Conservation (phyloP, 1,139 yeast species). For the Geotrichum aggregatum region DNA sequence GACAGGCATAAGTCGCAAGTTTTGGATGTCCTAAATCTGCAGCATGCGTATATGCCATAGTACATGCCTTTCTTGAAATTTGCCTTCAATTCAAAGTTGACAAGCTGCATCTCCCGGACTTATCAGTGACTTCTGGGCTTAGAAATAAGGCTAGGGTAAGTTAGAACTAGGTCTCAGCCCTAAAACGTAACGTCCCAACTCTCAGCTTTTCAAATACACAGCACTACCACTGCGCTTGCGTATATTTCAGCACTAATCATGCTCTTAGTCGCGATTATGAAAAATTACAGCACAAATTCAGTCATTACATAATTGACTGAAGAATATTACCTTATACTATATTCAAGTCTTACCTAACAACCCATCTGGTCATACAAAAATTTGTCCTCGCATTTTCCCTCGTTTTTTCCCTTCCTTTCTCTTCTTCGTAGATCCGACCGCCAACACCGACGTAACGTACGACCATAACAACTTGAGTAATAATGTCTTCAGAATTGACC, state of each 20-base stretch:
- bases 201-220: not conserved
- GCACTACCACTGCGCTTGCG: not conserved
- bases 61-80: too few relatives aligned
- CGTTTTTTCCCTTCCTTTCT: conserved; percentile 4
- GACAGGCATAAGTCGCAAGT: too few relatives aligned
- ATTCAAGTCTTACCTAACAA: not conserved
- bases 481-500: conserved; percentile 99
- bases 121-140: too few relatives aligned
- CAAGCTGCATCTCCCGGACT: too few relatives aligned
- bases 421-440: conserved; percentile 7
- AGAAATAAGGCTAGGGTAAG: too few relatives aligned
- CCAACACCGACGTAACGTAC: conserved; percentile 5
- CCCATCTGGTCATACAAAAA: not conserved
- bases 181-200: not conserved
- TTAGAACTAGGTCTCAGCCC: conserved; percentile 2
- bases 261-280: not conserved
- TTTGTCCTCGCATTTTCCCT: conserved; percentile 4
- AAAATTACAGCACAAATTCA: not conserved
- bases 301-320: not conserved
- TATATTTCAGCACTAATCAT: not conserved
- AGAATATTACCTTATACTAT: not conserved
- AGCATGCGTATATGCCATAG: too few relatives aligned
- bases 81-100: too few relatives aligned
- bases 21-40: too few relatives aligned
- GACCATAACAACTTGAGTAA: conserved; percentile 26